Base-by-base conservation (phyloP, 441 rosid species). In the Capsella rubella region DNA sequence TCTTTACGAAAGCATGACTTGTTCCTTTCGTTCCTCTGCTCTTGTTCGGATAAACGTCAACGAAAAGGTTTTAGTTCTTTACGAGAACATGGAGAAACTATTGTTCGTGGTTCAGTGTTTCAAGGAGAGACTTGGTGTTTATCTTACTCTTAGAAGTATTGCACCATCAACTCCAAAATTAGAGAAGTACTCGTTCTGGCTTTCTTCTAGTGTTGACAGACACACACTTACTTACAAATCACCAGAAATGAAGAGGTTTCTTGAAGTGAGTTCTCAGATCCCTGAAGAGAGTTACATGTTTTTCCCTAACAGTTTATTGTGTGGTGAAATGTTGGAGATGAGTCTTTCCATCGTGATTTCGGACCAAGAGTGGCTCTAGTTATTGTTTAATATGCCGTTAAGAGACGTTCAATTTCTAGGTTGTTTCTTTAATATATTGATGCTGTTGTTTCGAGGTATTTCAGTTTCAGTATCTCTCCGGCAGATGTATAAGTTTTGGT, bases 321-420 rank as follows among this genome's bases (percentile, higher is more conserved):
- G 35, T 5, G 53, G 40, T 45, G 67, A 46, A 28, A 15, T 12
- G n/a, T 62, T 45, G n/a, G 47, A 43, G 53, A 28, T 62, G 5
- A 32, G 35, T 32, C 35, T 32, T 32, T 32, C 35, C 35, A 32
- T 32, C 35, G 8, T 32, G 35, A 6, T 32, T 6, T 6, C 7
- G 0, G 35, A 32, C 35, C 0, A 8, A 32, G 35, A 32, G 35
- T 32, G 35, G 35, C 8, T 32, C 1, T 31, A 31, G 34, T 5
- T 31, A 31, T 31, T 5, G 1, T 31, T 31, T 31, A 6, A 6
- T 31, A 1, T 31, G 34, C 34, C 34, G 7, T 31, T 0, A 31
- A 1, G 34, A 31, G 34, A 31, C 34, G 34, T 31, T 31, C 34
- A 31, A 5, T 31, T 31, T 31, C 34, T 5, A 1, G 2, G 34